phyloP scores from a whole-genome alignment of 371 early-diverging fungal species.

The Basidiobolus heterosporus region DNA sequence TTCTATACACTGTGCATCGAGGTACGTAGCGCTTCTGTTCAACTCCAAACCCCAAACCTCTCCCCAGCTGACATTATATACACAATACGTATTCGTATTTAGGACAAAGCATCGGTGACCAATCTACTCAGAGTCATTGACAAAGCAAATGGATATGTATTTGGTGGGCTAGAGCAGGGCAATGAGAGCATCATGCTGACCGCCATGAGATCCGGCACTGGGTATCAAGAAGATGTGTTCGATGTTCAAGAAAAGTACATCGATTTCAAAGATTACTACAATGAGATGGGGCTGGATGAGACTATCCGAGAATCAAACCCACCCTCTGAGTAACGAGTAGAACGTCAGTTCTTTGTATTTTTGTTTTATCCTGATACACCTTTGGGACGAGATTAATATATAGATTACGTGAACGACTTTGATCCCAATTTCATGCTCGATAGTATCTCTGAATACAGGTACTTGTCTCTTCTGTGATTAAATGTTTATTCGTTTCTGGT shows the following conservation, averaged over 20 bases:
- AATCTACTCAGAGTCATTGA: conserved; percentile 65
- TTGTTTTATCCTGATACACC: too few relatives aligned
- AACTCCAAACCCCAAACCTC: too few relatives aligned
- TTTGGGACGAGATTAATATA: too few relatives aligned
- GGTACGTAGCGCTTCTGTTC: conserved; percentile 7
- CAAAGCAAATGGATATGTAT: conserved; percentile 83
- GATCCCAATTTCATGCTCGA: too few relatives aligned
- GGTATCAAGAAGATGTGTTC: conserved; percentile 20
- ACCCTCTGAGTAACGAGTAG: too few relatives aligned
- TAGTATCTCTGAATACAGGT: too few relatives aligned
- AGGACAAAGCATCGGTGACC: conserved; percentile 69
- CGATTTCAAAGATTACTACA: conserved; percentile 9
- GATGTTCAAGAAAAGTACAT: conserved; percentile 49
- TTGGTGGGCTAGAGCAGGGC: conserved; percentile 63
- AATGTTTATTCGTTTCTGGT: too few relatives aligned
- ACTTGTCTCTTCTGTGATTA: too few relatives aligned
- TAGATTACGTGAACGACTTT: too few relatives aligned
- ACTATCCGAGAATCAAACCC: background rate
- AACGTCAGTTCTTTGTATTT: too few relatives aligned
- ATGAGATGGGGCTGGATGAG: conserved; percentile 3
- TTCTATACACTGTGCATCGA: conserved; percentile 78
- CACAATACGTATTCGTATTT: conserved; percentile 57
- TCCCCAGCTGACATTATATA: conserved; percentile 12
- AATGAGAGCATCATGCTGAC: conserved; percentile 60
- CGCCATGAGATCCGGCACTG: conserved; percentile 29